Evolutionary conservation across 176 grass and related monocot species (phyloP).

Genomic region (Aegilops sharonensis): DNA sequence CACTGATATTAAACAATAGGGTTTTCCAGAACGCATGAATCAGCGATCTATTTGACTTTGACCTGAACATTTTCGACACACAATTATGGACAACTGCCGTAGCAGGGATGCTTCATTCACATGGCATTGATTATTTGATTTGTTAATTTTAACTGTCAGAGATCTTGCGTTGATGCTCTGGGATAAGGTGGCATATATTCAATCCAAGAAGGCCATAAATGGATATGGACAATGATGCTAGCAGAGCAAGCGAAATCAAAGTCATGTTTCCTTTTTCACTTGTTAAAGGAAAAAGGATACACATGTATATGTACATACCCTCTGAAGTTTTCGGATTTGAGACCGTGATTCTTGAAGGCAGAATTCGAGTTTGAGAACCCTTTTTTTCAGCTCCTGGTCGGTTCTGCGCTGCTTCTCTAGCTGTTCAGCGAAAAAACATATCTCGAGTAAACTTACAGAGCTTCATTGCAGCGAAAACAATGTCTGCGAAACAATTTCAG

Average conservation of each 20-base stretch:
- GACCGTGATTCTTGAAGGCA: slow-evolving; percentile 91
- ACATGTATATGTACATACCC: slow-evolving; percentile 40
- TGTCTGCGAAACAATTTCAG: neutral
- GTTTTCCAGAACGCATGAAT: neutral
- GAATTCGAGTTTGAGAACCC: slow-evolving; percentile 92
- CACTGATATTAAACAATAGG: neutral
- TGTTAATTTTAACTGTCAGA: slow-evolving; percentile 34
- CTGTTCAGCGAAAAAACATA: slow-evolving; percentile 37
- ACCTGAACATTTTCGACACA: slow-evolving; percentile 6
- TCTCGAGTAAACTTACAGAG: neutral
- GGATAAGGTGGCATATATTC: slow-evolving; percentile 8
- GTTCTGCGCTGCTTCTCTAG: slow-evolving; percentile 76
- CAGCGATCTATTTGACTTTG: slow-evolving; percentile 29
- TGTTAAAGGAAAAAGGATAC: neutral
- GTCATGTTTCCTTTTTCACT: neutral
- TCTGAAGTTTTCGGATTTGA: slow-evolving; percentile 84
- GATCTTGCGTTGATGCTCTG: neutral
- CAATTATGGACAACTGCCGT: slow-evolving; percentile 24
- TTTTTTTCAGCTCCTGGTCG: slow-evolving; percentile 90
- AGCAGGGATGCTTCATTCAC: slow-evolving; percentile 24
- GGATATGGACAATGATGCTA: slow-evolving; percentile 16
- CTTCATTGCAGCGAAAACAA: neutral
- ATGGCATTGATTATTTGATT: slow-evolving; percentile 34
- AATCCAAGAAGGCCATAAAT: slow-evolving; percentile 29
- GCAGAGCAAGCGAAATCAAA: neutral